Evolutionary conservation across 805 yeast species (phyloP).

Genomic region (Kregervanrija delftensis): DNA sequence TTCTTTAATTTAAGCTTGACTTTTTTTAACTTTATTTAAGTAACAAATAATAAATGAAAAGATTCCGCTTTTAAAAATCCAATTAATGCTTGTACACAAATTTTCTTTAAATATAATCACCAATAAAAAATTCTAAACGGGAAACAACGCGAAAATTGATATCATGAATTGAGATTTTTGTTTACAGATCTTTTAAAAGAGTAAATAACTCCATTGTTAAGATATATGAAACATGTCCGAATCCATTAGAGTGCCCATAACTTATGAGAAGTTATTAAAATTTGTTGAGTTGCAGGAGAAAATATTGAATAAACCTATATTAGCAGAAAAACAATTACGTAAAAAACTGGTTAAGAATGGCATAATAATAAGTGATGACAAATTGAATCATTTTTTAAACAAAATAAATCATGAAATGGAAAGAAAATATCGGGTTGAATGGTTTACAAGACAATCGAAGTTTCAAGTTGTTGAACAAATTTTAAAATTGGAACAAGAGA

Average conservation of each 20-base stretch:
- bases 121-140: too few relatives aligned
- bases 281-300: conserved; percentile 20
- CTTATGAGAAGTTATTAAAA: conserved; percentile 20
- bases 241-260: conserved; percentile 6
- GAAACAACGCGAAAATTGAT: too few relatives aligned
- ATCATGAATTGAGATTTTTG: too few relatives aligned
- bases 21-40: not conserved
- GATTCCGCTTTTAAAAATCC: too few relatives aligned
- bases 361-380: conserved; percentile 5
- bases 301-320: conserved; percentile 13
- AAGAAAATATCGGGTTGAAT: conserved; percentile 14
- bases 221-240: too few relatives aligned
- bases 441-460: conserved; percentile 25
- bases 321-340: conserved; percentile 9
- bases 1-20: not conserved
- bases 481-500: conserved; percentile 17
- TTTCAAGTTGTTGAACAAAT: conserved; percentile 25
- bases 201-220: too few relatives aligned
- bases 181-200: too few relatives aligned
- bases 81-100: too few relatives aligned
- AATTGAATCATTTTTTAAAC: conserved; percentile 2
- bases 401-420: conserved; percentile 5
- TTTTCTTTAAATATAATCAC: too few relatives aligned
- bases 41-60: too few relatives aligned
- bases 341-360: conserved; percentile 8